Conservation (phyloP, 768 basidiomycete genomes). For the Amanita rubescens region DNA sequence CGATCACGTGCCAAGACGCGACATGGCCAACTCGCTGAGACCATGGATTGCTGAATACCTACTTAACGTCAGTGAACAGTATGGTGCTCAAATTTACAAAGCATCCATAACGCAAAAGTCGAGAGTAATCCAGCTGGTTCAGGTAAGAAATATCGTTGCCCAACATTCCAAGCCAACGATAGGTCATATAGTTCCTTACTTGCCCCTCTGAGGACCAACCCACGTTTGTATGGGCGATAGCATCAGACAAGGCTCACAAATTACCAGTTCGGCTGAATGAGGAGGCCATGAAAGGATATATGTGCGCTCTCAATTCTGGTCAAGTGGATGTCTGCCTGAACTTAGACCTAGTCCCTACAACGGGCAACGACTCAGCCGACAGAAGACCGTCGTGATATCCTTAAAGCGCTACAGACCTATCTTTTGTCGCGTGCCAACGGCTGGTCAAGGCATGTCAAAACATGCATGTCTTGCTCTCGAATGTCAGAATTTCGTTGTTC, state of each 20-base stretch:
- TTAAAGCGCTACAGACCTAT: slow-evolving; percentile 46
- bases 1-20: not conserved
- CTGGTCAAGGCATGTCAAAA: slow-evolving; percentile 31
- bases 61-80: slow-evolving; percentile 37
- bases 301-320: slow-evolving; percentile 14
- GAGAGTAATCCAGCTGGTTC: slow-evolving; percentile 52
- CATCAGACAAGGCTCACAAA: slow-evolving; percentile 48
- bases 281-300: slow-evolving; percentile 40
- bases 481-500: slow-evolving; percentile 32
- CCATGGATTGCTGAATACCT: slow-evolving; percentile 59
- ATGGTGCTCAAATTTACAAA: slow-evolving; percentile 37
- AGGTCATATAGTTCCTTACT: slow-evolving; percentile 44
- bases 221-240: slow-evolving; percentile 50
- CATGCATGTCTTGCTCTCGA: slow-evolving; percentile 44
- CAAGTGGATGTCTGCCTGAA: not conserved
- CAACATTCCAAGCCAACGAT: slow-evolving; percentile 1
- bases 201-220: slow-evolving; percentile 30
- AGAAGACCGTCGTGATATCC: slow-evolving; percentile 37
- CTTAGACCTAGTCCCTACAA: slow-evolving; percentile 12
- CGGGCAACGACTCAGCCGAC: slow-evolving; percentile 33
- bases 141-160: slow-evolving; percentile 29
- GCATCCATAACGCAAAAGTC: slow-evolving; percentile 28
- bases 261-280: slow-evolving; percentile 50
- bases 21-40: slow-evolving; percentile 29
- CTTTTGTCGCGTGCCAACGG: slow-evolving; percentile 45